Conservation (phyloP, 441 rosid species). For the Daphne laureola region DNA sequence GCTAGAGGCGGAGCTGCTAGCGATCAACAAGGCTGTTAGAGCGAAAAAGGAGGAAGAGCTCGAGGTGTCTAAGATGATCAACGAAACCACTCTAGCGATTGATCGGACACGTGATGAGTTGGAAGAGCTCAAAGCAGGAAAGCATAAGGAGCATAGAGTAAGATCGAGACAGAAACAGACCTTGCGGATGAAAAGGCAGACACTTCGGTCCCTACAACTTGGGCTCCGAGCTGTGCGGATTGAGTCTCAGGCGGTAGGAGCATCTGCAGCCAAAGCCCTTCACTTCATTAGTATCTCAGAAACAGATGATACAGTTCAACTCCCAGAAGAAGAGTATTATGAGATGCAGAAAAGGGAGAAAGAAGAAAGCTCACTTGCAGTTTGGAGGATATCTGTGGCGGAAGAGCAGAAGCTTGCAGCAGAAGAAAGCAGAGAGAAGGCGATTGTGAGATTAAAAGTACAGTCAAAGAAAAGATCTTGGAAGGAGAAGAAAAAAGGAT, state of each 20-base stretch:
- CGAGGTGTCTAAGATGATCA: conserved; percentile 16
- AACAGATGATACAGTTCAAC: conserved; percentile 17
- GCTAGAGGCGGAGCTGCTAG: conserved; percentile 33
- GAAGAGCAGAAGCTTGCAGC: conserved; percentile 37
- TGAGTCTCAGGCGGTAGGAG: conserved; percentile 36
- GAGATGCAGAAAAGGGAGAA: conserved; percentile 29
- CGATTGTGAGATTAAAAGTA: conserved; percentile 22
- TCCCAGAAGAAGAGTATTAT: conserved; percentile 26
- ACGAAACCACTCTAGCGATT: conserved; percentile 17
- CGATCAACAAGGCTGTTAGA: conserved; percentile 14
- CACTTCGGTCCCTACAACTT: conserved; percentile 28
- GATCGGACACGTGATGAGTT: conserved; percentile 21
- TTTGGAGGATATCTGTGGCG: conserved; percentile 38
- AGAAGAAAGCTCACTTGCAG: conserved; percentile 33
- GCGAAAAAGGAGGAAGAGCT: conserved; percentile 28
- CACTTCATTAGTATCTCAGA: conserved; percentile 15
- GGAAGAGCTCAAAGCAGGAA: conserved; percentile 20
- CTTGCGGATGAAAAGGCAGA: conserved; percentile 33
- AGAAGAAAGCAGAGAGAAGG: conserved; percentile 25
- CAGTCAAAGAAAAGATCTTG: conserved; percentile 4
- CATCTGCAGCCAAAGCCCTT: conserved; percentile 25
- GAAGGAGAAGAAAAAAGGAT: conserved; percentile 1
- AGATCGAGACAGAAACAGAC: conserved; percentile 29
- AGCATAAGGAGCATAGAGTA: conserved; percentile 22
- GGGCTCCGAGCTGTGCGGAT: conserved; percentile 27